A percentile compares a stretch with the other conserved stretches of the same genome.
These are phyloP conservation scores for Russula lepida DNA, from an alignment of 768 basidiomycete genomes.

Conservation along the genomic window DNA sequence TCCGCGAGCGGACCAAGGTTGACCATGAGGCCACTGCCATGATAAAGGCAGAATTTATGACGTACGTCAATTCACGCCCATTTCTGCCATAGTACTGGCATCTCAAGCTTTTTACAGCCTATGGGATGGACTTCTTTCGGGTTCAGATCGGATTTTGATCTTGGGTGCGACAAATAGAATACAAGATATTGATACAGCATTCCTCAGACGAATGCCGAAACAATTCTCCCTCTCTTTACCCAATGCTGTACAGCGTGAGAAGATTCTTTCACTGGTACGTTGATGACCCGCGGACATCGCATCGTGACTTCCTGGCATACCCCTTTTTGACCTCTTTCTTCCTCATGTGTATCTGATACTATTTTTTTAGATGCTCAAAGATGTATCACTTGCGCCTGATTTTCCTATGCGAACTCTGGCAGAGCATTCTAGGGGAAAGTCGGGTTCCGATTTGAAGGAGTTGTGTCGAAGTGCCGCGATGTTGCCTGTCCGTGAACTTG, in stretches of 20 bases:
- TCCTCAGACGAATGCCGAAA: slow-evolving; percentile 96
- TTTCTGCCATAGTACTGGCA: background rate
- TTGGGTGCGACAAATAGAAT: slow-evolving; percentile 95
- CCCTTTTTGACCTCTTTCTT: background rate
- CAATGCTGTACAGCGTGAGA: slow-evolving; percentile 64
- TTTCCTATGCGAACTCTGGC: slow-evolving; percentile 63
- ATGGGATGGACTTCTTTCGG: slow-evolving; percentile 91
- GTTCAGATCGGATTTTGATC: slow-evolving; percentile 74
- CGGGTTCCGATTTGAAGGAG: slow-evolving; percentile 89
- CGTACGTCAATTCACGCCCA: slow-evolving; percentile 39
- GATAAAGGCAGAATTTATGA: slow-evolving; percentile 98
- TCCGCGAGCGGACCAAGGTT: slow-evolving; percentile 76
- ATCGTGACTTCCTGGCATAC: background rate
- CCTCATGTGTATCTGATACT: background rate
- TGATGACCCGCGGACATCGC: background rate
- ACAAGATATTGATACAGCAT: slow-evolving; percentile 81
- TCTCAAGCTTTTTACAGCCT: slow-evolving; percentile 38
- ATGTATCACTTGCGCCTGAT: slow-evolving; percentile 53
- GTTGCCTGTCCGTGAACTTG: slow-evolving; percentile 81
- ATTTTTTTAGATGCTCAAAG: slow-evolving; percentile 69
- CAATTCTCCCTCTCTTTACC: slow-evolving; percentile 85
- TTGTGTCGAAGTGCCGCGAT: slow-evolving; percentile 91
- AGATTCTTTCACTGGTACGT: slow-evolving; percentile 72
- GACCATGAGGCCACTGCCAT: slow-evolving; percentile 98
- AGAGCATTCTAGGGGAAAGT: slow-evolving; percentile 58